Conservation (phyloP, 257 asterid species). For the Rhazya stricta region DNA sequence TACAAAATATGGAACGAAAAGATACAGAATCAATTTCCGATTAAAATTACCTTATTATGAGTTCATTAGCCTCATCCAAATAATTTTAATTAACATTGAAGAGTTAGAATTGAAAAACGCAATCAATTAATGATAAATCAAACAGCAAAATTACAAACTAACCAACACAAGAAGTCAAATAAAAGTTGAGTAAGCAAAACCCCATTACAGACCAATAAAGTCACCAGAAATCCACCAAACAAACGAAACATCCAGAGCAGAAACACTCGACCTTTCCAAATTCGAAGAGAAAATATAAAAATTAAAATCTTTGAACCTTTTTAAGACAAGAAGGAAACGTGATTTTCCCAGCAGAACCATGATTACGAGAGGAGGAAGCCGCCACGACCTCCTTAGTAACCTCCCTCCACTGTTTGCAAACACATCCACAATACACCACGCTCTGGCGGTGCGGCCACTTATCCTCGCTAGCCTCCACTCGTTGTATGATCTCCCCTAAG, state of each 20-base stretch:
- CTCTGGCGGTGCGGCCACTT: slow-evolving; percentile 77
- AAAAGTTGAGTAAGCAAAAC: not conserved
- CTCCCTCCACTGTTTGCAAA: slow-evolving; percentile 86
- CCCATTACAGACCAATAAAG: not conserved
- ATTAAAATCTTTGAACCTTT: slow-evolving; percentile 41
- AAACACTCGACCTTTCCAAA: not conserved
- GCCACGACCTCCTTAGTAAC: slow-evolving; percentile 67
- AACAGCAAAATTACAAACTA: not conserved
- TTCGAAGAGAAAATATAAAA: not conserved
- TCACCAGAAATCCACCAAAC: not conserved
- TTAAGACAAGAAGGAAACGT: slow-evolving; percentile 87
- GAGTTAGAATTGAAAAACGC: not conserved
- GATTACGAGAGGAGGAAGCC: slow-evolving; percentile 26
- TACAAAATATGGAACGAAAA: not conserved
- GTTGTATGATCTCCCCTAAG: slow-evolving; percentile 59
- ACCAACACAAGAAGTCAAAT: not conserved
- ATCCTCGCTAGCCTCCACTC: slow-evolving; percentile 73
- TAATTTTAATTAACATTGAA: not conserved
- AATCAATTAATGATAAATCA: not conserved
- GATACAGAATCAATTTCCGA: not conserved
- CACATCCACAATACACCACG: slow-evolving; percentile 89
- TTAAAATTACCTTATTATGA: not conserved
- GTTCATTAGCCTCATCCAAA: not conserved
- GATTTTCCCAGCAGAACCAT: slow-evolving; percentile 40
- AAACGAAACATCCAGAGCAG: not conserved